Base-by-base conservation (phyloP, 345 rosid species). In the Carallia pectinifolia region DNA sequence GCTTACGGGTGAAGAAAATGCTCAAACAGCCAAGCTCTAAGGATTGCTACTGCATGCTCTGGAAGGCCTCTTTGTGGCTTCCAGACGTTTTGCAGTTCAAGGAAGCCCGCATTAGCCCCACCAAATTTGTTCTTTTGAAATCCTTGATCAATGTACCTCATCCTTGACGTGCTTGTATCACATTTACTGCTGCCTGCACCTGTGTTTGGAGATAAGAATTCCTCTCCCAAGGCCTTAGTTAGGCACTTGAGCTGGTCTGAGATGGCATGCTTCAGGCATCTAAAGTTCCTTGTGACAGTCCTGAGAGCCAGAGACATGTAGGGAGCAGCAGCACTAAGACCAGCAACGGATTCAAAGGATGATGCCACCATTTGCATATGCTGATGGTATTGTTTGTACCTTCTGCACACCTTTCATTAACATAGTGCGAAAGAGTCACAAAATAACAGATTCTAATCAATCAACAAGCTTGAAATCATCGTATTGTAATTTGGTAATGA, bases 1-100 rank as follows among this genome's bases (percentile, higher is more conserved):
- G 69, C 85, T 80, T 37, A 88, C 93, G 93, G 93, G 62, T 88
- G 93, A 71, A 88, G 93, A 81, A 88, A 88, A 83, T 86, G 93
- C 53, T 88, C 93, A 34, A 86, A 88, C 53, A 88, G 72, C 90
- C 93, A 88, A 53, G 87, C 86, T 70, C 85, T 77, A 12, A 86
- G 90, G 72, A 86, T 67, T 1, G 87, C 83, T 16, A 86, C 89
- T 0, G 93, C 62, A 12, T 85, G 87, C 68, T 86, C 93, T 3
- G 93, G 89, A 34, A 86, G 89, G 48, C 90, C 90, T 68, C 93
- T 62, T 60, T 86, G 90, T 75, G 90, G 87, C 74, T 90, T 80
- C 90, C 89, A 88, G 47, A 80, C 73, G 27, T 83, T 82, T 60
- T 81, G 86, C 53, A 86, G 80, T 61, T 84, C 89, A 68, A 71